Evolutionary conservation across 2,329 filamentous ascomycete species (phyloP), one percentile per base, ranked within the genome.

Genomic region (Phaeosphaeriaceae sp.): DNA sequence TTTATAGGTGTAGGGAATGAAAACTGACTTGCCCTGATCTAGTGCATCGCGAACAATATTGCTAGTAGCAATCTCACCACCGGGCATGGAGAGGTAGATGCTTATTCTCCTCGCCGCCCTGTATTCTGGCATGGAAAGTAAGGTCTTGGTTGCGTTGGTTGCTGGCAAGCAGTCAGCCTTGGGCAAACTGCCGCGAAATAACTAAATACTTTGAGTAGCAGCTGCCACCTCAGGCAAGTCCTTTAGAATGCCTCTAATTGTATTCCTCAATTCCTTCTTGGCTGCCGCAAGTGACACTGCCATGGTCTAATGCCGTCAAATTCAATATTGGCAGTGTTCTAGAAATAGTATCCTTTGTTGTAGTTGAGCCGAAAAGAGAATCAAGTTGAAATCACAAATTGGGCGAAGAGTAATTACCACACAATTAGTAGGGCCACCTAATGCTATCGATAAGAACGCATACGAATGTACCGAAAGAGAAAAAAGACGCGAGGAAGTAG

Each of bases 71-170:
- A 96, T 83, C 76, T 99, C 94, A 18, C 87, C 88, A 8, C 80
- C 77, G 1, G 92, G 92, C 94, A 99, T 99, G 9, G 93, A 94
- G 13, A 99, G 80, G 71, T 96, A 99, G 48, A 99, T 81, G 61
- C 90, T 92, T 65, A 99, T 84, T 44, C 85, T 82, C 52, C 79
- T 82, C 34, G 94, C 92, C 46, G 87, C 79, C 56, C 84, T 77
- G 71, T 96, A 99, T 46, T 91, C 88, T 42, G 83, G 81, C 63
- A 92, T 83, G 9, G 81, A 78, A 36, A 87, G 77, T 30, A 97
- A 76, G 6, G 81, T 77, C 45, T 84, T 81, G 58, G 87, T 87
- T 17, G 90, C 85, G 59, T 77, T 77, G 42, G 78, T 75, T 62
- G 90, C 90, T 94, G 70, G 28, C 15, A 6, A 30, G 33, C 20